phyloP scores from a whole-genome alignment of 2,329 filamentous ascomycete genomes.

The Dactylonectria macrodidyma region DNA sequence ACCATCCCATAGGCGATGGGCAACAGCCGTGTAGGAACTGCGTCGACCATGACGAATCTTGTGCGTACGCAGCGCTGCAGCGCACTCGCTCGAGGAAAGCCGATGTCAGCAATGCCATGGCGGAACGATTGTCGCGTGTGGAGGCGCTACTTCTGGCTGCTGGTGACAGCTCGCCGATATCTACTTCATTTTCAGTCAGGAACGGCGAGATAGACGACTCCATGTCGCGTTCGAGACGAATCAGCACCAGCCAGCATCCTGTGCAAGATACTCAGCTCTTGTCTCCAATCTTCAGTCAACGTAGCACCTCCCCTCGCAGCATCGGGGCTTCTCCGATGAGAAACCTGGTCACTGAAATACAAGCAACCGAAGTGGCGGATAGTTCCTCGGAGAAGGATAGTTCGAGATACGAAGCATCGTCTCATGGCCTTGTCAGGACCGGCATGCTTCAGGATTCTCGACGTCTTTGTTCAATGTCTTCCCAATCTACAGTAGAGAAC shows the following conservation, averaged over 20 bases:
- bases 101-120: not conserved
- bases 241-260: not conserved
- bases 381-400: too few relatives aligned
- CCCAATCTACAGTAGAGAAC: not conserved
- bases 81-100: not conserved
- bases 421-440: too few relatives aligned
- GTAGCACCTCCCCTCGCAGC: not conserved
- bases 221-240: not conserved
- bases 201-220: not conserved
- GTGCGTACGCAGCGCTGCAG: not conserved
- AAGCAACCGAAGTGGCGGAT: too few relatives aligned
- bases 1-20: not conserved
- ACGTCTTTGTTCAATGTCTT: too few relatives aligned
- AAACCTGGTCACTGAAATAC: too few relatives aligned
- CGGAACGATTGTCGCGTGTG: constrained; percentile 1
- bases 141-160: not conserved
- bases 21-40: constrained; percentile 7
- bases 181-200: not conserved
- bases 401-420: too few relatives aligned
- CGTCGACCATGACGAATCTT: constrained; percentile 7
- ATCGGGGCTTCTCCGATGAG: too few relatives aligned
- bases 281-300: not conserved
- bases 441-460: too few relatives aligned
- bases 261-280: not conserved
- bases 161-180: not conserved